Evolutionary conservation across 169 alveolate genomes (phyloP), one percentile per base, ranked within the genome.

Genomic region (Cryptosporidium xiaoi): DNA sequence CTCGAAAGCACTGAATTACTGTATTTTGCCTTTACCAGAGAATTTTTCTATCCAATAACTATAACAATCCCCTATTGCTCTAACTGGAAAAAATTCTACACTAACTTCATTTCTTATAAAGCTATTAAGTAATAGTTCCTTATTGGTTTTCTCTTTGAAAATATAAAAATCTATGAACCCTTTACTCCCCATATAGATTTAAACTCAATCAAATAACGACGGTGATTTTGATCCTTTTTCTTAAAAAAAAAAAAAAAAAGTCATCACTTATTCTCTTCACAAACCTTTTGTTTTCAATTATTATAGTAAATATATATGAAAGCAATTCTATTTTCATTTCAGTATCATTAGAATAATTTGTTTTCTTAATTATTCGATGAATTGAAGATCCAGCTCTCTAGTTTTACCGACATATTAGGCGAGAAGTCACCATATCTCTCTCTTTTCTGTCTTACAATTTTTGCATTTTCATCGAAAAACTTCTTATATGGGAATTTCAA

Each of bases 11-110:
- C 16, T 82, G 87, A 31, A 89, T 90, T 44, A 91, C 87, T 27
- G 5, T 36, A 55, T 66, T 44, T 66, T 92, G 91, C 27, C 93
- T 71, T 24, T 94, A 46, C 92, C 90, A 3, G 93, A 93, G 66
- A 92, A 91, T 44, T 92, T 92, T 69, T 92, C 94, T 15, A 87
- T 85, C 82, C 91, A 92, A 65, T 91, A 82, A 15, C 91, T 82
- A 51, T 77, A 90, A 20, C 92, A 65, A 55, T 58, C 53, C 7
- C 94, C 95, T 16, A 91, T 90, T 12, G 95, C 51, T 5, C 67
- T 64, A 31, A 69, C 36, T 13, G 66, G 53, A 8, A 40, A 69
- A 56, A 53, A 27, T 18, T 69, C 58, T 2, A 55, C 3, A 1
- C 51, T 53, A 29, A 50, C 51, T 24, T 69, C 60, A 50, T 36